These are phyloP conservation scores for Dysphania ambrosioides DNA, from an alignment of 148 eudicot species.

Conservation along the genomic window DNA sequence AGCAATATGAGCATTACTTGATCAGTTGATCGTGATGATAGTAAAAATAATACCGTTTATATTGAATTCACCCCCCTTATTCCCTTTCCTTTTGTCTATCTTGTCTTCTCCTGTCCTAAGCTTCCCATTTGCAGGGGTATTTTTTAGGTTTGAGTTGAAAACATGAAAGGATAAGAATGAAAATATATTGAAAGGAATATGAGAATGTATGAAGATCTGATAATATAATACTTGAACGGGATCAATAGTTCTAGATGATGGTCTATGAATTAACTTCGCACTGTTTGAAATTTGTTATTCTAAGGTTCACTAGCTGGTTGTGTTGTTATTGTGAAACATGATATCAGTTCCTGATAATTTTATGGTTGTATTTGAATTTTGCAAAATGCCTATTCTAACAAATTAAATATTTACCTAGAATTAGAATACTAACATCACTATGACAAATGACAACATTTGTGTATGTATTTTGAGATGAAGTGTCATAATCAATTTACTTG, in stretches of 20 bases:
- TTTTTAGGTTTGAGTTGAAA: neutral
- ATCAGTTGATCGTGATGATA: neutral
- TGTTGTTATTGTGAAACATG: neutral
- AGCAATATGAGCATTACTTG: too few relatives aligned
- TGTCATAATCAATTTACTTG: too few relatives aligned
- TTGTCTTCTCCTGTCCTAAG: neutral
- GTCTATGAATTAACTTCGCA: neutral
- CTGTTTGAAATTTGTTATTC: neutral
- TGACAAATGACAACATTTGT: too few relatives aligned
- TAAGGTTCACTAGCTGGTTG: too few relatives aligned
- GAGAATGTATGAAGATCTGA: neutral
- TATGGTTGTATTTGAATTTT: neutral
- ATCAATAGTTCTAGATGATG: too few relatives aligned
- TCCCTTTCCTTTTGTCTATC: neutral
- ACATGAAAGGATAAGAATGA: neutral
- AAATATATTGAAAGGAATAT: neutral
- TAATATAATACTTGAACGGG: neutral
- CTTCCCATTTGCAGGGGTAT: conserved; percentile 5
- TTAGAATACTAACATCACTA: too few relatives aligned
- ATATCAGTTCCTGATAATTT: neutral
- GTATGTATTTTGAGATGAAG: too few relatives aligned
- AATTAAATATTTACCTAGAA: too few relatives aligned
- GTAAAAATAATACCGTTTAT: too few relatives aligned
- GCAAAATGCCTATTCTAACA: neutral
- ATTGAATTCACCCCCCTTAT: neutral